Evolutionary conservation across 2,329 filamentous ascomycete genomes (phyloP).

Genomic region (Cladosporium colombiae): DNA sequence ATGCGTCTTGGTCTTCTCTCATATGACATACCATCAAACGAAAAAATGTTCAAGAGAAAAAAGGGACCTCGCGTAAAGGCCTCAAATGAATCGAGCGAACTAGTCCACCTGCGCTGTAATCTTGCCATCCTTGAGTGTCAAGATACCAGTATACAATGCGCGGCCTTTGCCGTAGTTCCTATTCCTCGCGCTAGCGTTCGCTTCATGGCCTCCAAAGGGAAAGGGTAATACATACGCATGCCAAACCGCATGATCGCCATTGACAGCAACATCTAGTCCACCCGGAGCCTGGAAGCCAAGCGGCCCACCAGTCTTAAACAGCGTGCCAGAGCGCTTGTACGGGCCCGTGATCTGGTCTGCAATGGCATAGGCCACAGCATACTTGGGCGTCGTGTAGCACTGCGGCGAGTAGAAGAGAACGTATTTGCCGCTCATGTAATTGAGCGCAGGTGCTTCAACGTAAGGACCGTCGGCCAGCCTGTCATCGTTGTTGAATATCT

Average conservation of each 20-base stretch:
- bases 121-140: conserved; percentile 18
- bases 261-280: conserved; percentile 34
- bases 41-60: background rate
- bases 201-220: background rate
- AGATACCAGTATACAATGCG: conserved; percentile 25
- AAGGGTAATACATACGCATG: conserved; percentile 31
- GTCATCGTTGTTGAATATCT: conserved; percentile 32
- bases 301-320: conserved; percentile 30
- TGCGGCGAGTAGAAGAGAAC: conserved; percentile 36
- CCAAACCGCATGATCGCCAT: conserved; percentile 36
- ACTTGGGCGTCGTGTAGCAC: conserved; percentile 33
- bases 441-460: conserved; percentile 36
- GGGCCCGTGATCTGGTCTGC: conserved; percentile 31
- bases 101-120: conserved; percentile 19
- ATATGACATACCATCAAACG: background rate
- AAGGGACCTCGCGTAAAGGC: background rate
- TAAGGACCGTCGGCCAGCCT: conserved; percentile 31
- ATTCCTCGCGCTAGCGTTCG: conserved; percentile 20
- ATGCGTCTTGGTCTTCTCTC: background rate
- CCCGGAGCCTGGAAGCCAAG: conserved; percentile 33
- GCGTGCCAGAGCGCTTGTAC: conserved; percentile 28
- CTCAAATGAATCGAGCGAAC: background rate
- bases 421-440: conserved; percentile 32
- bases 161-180: conserved; percentile 25
- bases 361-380: conserved; percentile 35